Base-by-base conservation (phyloP, 768 basidiomycete genomes). In the Podaxis sp. region DNA sequence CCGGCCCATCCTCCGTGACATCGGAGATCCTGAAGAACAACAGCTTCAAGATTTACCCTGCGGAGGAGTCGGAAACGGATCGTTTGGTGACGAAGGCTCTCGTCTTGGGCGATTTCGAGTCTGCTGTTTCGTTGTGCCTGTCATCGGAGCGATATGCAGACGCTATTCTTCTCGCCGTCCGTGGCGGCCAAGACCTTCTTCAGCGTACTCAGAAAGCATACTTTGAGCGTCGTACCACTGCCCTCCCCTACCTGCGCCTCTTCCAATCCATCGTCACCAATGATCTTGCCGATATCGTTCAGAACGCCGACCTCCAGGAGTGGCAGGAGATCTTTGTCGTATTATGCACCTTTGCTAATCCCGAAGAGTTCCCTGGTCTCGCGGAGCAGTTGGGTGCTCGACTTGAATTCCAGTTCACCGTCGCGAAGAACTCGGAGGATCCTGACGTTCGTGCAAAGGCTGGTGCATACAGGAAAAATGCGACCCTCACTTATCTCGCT, bases 251-350 rank as follows among this genome's bases (percentile, higher is more conserved):
- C 73, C 84, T 98, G 23, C 90, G 97, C 40, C 82, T 99, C 10
- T 93, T 95, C 84, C 93, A 98, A 70, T 91, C 89, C 11, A 91
- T 99, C 65, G 92, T 96, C 61, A 90, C 89, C 38, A 87, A 94
- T 67, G 97, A 98, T 68, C 84, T 98, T 6, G 81, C 84, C 18
- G 97, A 98, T 71, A 87, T 98, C 54, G 95, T 98, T 7, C 95
- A 97, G 72, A 97, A 98, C 67, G 96, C 95, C 23, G 95, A 98
- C 66, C 71, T 98, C 54, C 79, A 85, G 44, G 95, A 99, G 71
- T 98, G 96, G 96, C 86, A 89, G 61, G 96, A 97, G 73, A 92
- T 95, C 55, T 98, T 98, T 65, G 95, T 96, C 38, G 92, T 99
- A 11, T 72, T 98, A 9, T 98, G 95, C 77, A 98, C 96, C 0